Conservation (phyloP, 2,329 filamentous ascomycete genomes). For the Orbilia blumenaviensis region DNA sequence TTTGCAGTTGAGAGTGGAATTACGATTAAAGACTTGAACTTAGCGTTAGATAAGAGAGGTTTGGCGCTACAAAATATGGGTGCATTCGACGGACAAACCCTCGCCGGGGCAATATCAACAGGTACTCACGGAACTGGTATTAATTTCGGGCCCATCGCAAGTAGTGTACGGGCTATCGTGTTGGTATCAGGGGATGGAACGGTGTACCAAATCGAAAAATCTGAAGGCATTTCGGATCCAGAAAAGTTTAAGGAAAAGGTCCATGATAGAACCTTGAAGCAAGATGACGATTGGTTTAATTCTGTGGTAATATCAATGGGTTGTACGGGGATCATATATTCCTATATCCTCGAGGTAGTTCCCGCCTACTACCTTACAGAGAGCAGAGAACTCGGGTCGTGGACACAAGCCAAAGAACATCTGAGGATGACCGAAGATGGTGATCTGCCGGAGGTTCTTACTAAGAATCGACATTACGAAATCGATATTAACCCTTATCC, state of each 20-base stretch:
- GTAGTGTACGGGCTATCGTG: not conserved
- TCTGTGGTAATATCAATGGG: slow-evolving; percentile 13
- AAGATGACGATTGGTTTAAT: slow-evolving; percentile 22
- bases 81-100: slow-evolving; percentile 10
- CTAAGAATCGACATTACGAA: slow-evolving; percentile 11
- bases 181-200: not conserved
- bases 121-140: slow-evolving; percentile 20
- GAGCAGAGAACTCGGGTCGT: not conserved
- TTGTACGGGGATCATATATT: slow-evolving; percentile 16
- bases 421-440: not conserved
- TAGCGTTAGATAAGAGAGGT: not conserved
- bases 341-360: slow-evolving; percentile 11
- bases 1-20: slow-evolving; percentile 18
- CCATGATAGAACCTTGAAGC: not conserved
- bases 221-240: not conserved
- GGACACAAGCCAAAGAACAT: not conserved
- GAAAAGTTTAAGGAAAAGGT: not conserved
- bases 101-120: slow-evolving; percentile 18
- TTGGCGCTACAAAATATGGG: slow-evolving; percentile 11
- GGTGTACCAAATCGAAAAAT: not conserved
- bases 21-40: slow-evolving; percentile 9
- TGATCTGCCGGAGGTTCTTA: not conserved
- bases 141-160: slow-evolving; percentile 6
- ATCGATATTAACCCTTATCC: slow-evolving; percentile 7
- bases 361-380: not conserved